These are phyloP conservation scores for Fusarium nisikadoi DNA, from an alignment of 2,329 filamentous ascomycete species.

Conservation along the genomic window DNA sequence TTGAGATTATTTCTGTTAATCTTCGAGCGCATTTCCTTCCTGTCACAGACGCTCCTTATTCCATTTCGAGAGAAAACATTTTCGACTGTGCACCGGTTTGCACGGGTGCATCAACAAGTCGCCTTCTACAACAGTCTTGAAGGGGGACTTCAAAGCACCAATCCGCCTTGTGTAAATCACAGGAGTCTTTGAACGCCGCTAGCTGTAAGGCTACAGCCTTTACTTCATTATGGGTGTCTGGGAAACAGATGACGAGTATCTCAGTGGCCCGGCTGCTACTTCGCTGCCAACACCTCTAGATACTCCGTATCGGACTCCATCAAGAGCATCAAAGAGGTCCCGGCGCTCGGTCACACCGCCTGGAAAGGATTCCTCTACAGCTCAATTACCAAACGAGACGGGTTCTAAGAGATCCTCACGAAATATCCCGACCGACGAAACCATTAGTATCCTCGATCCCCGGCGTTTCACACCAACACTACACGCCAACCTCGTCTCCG, in stretches of 20 bases:
- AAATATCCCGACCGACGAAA: conserved; percentile 73
- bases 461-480: conserved; percentile 94
- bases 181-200: background rate
- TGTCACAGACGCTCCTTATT: background rate
- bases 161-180: background rate
- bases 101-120: conserved; percentile 7
- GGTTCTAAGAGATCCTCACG: conserved; percentile 63
- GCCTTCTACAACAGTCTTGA: background rate
- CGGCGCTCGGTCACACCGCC: conserved; percentile 75
- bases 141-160: background rate
- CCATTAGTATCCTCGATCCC: conserved; percentile 81
- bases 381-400: conserved; percentile 57
- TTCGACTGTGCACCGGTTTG: conserved; percentile 34
- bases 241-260: conserved; percentile 72
- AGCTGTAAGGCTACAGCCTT: background rate
- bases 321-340: conserved; percentile 69
- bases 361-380: conserved; percentile 67
- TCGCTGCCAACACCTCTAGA: conserved; percentile 76
- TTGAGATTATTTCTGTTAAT: conserved; percentile 8
- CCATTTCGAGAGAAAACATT: conserved; percentile 1
- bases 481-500: conserved; percentile 92
- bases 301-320: conserved; percentile 78
- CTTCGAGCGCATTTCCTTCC: conserved; percentile 1
- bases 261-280: conserved; percentile 62
- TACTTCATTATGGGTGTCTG: conserved; percentile 62